Conservation (phyloP, 805 yeast genomes). For the Hanseniaspora thailandica region DNA sequence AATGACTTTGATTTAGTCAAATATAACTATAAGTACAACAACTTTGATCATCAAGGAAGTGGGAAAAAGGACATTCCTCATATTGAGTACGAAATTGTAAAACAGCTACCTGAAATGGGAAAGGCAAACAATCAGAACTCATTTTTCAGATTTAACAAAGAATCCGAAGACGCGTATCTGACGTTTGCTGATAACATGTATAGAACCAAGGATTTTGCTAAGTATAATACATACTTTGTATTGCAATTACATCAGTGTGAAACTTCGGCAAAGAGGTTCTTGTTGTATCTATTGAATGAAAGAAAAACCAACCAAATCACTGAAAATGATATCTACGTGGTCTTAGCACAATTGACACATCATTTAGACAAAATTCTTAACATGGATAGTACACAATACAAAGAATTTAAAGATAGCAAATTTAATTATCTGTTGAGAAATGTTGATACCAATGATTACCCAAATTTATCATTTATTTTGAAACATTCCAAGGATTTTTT, state of each 20-base stretch:
- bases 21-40: background rate
- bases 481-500: background rate
- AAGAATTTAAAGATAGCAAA: background rate
- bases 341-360: constrained; percentile 1
- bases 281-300: background rate
- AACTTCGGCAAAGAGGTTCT: background rate
- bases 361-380: constrained; percentile 8
- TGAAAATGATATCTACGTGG: background rate
- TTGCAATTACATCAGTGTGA: constrained; percentile 6
- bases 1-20: background rate
- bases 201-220: background rate
- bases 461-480: constrained; percentile 1
- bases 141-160: background rate
- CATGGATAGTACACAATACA: constrained; percentile 4
- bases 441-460: background rate
- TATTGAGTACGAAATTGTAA: background rate
- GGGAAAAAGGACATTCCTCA: background rate
- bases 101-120: background rate
- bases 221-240: background rate
- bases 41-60: background rate
- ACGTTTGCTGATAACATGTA: background rate
- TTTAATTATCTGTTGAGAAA: background rate
- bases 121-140: background rate
- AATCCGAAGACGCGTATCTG: background rate
- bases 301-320: background rate